Base-by-base conservation (phyloP, 2,329 filamentous ascomycete species). In the Proliferodiscus dingleyae region DNA sequence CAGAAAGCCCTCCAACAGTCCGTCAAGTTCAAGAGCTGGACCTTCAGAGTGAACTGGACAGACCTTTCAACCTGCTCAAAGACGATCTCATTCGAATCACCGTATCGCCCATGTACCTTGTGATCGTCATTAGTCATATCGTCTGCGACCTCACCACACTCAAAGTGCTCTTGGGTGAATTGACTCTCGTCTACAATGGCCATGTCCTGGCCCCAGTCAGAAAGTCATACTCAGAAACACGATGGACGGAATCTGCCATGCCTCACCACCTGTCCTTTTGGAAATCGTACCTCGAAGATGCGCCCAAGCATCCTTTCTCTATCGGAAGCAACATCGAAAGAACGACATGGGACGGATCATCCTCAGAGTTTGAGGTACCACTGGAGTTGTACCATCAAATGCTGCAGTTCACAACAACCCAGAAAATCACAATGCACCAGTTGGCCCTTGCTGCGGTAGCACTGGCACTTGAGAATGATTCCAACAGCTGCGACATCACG, bases 61-160 rank as follows among this genome's bases (percentile, higher is more conserved):
- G n/a, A n/a, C 53, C 53, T 2, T 65, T 66, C 43, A 19, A 58
- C 28, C 44, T 66, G 7, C 34, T 37, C 15, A 21, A 41, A 1
- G 49, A 50, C 5, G 36, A 54, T 19, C 57, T 54, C 1, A 54
- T 66, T 33, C 57, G 61, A 13, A 58, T 64, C 6, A 21, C 57
- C 11, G 44, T 65, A 8, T 54, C 60, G 1, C 22, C 32, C 15
- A 38, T 51, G 6, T 36, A 45, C 1, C 38, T 67, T 2, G 26
- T 64, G 4, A 49, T 61, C 15, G 43, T 57, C 2, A 41, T 56
- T 34, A 60, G 56, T 23, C 65, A 67, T 43, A 65, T 67, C 37
- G 56, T 67, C 8, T 58, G 56, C 41, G 65, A 67, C 46, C 52
- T 60, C 4, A 65, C 63, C 4, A 51, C 65, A 2, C 45, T 67